Evolutionary conservation across 129 eudicot genomes (phyloP).

Genomic region (Saposhnikovia divaricata): DNA sequence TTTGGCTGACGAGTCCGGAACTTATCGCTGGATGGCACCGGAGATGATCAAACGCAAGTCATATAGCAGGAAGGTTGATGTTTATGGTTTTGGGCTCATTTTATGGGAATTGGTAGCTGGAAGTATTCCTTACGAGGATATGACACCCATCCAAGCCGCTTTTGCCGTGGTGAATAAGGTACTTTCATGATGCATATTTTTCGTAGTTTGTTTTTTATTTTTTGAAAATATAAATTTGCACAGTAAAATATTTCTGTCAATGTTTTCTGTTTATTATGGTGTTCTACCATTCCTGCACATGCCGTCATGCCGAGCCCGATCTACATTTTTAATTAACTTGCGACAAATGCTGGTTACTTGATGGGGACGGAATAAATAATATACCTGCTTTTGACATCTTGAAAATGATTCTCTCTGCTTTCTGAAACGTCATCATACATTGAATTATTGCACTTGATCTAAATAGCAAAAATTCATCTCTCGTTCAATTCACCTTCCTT

Average conservation of each 20-base stretch:
- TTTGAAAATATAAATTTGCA: neutral
- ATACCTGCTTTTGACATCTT: neutral
- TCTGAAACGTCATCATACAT: neutral
- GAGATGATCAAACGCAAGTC: constrained; percentile 83
- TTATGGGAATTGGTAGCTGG: constrained; percentile 95
- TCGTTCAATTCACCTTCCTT: neutral
- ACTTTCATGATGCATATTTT: neutral
- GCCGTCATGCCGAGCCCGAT: neutral
- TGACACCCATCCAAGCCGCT: constrained; percentile 92
- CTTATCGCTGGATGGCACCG: constrained; percentile 99
- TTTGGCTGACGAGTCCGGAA: constrained; percentile 83
- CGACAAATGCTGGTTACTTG: neutral
- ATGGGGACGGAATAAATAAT: neutral
- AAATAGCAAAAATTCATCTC: neutral
- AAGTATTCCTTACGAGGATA: constrained; percentile 79
- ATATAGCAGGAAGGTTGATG: constrained; percentile 83
- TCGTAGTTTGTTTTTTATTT: neutral
- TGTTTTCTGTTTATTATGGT: neutral
- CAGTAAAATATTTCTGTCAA: neutral
- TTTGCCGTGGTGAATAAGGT: constrained; percentile 95
- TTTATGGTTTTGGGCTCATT: constrained; percentile 88
- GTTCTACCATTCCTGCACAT: neutral
- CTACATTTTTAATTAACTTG: neutral
- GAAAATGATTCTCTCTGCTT: neutral
- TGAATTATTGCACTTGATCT: neutral